Percentiles rank a stretch among this genome's conserved stretches.
Conservation (phyloP, 2,329 filamentous ascomycete species). For the Ophiocordyceps robertsii region DNA sequence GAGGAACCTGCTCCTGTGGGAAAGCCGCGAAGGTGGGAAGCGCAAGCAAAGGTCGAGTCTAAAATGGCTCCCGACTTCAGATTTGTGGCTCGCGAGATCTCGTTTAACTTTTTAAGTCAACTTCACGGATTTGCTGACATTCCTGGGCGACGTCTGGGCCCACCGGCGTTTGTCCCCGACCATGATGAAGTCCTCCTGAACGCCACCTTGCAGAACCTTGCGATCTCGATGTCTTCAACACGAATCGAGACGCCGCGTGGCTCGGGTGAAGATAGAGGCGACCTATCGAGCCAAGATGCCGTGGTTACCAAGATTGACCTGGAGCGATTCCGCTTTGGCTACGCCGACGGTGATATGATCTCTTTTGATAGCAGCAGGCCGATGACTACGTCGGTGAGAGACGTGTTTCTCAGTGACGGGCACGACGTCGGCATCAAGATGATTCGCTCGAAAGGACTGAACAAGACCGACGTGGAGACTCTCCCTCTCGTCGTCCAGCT, state of each 20-base stretch:
- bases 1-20: conserved; percentile 4
- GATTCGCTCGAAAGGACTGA: conserved; percentile 27
- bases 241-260: conserved; percentile 4
- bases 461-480: conserved; percentile 54
- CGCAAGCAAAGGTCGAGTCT: neutral
- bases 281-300: conserved; percentile 13
- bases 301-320: conserved; percentile 28
- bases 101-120: conserved; percentile 41
- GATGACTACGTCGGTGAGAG: conserved; percentile 45
- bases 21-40: conserved; percentile 2
- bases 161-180: conserved; percentile 24
- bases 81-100: conserved; percentile 33
- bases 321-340: conserved; percentile 48
- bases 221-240: conserved; percentile 11
- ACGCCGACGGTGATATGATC: conserved; percentile 47
- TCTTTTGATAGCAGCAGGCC: conserved; percentile 46
- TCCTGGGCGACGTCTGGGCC: conserved; percentile 29
- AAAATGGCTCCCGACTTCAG: conserved; percentile 24
- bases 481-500: conserved; percentile 64
- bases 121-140: conserved; percentile 38
- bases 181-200: conserved; percentile 42
- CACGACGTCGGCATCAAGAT: conserved; percentile 45
- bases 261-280: conserved; percentile 1
- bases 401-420: conserved; percentile 42
- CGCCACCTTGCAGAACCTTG: conserved; percentile 31